Percentiles rank a stretch among this genome's conserved stretches.
Conservation (phyloP, 2,329 filamentous ascomycete genomes). For the Bisporella sp. region DNA sequence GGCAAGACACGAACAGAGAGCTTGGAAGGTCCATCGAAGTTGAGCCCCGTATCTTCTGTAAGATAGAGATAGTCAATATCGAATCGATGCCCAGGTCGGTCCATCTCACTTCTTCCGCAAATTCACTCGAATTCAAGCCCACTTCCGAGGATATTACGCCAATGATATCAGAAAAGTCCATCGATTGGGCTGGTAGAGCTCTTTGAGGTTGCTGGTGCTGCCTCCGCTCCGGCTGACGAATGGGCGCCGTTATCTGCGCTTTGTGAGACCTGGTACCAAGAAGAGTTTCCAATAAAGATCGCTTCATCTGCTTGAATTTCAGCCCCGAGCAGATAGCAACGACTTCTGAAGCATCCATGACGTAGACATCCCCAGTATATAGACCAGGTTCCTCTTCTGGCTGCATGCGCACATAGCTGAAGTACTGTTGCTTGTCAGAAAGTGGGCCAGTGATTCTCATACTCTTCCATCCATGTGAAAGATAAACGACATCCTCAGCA, state of each 20-base stretch:
- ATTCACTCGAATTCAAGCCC: conserved; percentile 43
- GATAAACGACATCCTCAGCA: conserved; percentile 45
- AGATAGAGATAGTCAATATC: conserved; percentile 31
- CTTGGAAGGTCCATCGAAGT: conserved; percentile 3
- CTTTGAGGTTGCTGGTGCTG: not conserved
- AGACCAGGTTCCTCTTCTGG: conserved; percentile 36
- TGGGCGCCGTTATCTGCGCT: no score
- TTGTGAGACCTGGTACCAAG: conserved; percentile 35
- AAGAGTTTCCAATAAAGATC: conserved; percentile 1
- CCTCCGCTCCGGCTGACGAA: conserved; percentile 34
- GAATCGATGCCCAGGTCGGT: conserved; percentile 50
- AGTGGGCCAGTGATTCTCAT: conserved; percentile 41
- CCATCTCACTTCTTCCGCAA: conserved; percentile 46
- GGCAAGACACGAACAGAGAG: not conserved
- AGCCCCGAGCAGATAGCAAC: conserved; percentile 8
- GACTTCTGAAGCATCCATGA: conserved; percentile 34
- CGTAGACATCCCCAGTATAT: conserved; percentile 44
- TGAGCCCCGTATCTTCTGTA: not conserved
- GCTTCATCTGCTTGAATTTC: conserved; percentile 4
- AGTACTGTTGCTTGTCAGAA: conserved; percentile 38
- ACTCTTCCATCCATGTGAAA: conserved; percentile 50
- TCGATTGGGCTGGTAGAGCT: not conserved
- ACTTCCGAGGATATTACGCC: conserved; percentile 49
- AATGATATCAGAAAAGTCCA: conserved; percentile 42
- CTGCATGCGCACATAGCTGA: conserved; percentile 50